These are phyloP conservation scores for Plasmodium vinckei DNA, from an alignment of 169 alveolate genomes.

Conservation along the genomic window DNA sequence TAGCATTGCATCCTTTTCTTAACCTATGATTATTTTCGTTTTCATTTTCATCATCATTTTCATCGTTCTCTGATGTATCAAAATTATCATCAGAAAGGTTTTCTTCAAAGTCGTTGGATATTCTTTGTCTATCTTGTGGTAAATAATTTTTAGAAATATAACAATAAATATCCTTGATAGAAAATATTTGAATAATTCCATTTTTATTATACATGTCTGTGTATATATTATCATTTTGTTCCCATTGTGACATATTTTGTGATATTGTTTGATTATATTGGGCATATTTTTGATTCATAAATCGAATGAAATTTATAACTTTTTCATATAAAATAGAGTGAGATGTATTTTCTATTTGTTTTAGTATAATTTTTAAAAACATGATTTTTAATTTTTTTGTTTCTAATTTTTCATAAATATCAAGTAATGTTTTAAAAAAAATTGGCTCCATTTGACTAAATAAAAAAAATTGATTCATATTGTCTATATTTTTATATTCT, in stretches of 20 bases:
- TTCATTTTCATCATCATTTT: neutral
- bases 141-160: constrained; percentile 9
- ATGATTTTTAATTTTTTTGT: constrained; percentile 31
- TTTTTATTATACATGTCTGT: neutral
- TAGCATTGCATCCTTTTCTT: neutral
- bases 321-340: constrained; percentile 48
- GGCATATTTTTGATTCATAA: constrained; percentile 16
- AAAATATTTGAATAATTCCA: constrained; percentile 1
- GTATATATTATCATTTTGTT: neutral
- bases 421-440: constrained; percentile 38
- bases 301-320: constrained; percentile 32
- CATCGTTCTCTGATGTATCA: neutral
- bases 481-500: neutral
- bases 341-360: constrained; percentile 69
- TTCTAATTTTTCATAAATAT: constrained; percentile 43
- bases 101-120: neutral
- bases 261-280: neutral
- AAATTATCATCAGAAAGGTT: neutral
- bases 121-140: neutral
- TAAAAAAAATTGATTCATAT: constrained; percentile 4
- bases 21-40: neutral
- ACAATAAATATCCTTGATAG: constrained; percentile 12
- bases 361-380: constrained; percentile 52
- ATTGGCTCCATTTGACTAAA: constrained; percentile 48
- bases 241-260: neutral